Percentiles rank a stretch among this genome's conserved stretches.
phyloP scores from a whole-genome alignment of 306 rosid genomes.

The Acacia acuminata region DNA sequence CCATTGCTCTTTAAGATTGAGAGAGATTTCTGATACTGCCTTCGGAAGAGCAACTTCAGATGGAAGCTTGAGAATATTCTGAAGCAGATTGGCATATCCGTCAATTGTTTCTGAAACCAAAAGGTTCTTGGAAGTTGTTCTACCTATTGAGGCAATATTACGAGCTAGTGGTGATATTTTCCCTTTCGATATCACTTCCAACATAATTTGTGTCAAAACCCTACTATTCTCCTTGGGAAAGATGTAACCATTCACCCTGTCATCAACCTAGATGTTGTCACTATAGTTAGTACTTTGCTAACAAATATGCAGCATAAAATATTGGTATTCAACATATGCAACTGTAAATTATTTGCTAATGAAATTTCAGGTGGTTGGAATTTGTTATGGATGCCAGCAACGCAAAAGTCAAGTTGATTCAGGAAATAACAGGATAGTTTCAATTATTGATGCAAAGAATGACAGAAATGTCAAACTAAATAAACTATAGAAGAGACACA shows the following conservation, averaged over 20 bases:
- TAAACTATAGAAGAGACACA: constrained; percentile 42
- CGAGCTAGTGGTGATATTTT: constrained; percentile 70
- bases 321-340: not conserved
- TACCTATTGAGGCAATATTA: constrained; percentile 75
- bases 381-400: constrained; percentile 1
- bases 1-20: constrained; percentile 72
- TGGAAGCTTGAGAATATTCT: constrained; percentile 71
- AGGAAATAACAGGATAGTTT: constrained; percentile 10
- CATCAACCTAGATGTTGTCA: constrained; percentile 66
- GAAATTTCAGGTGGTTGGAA: not conserved
- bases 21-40: constrained; percentile 63
- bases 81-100: constrained; percentile 74
- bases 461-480: constrained; percentile 7
- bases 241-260: constrained; percentile 88
- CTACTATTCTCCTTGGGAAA: constrained; percentile 68
- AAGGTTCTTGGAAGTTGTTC: constrained; percentile 65
- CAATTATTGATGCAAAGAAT: constrained; percentile 22
- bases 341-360: not conserved
- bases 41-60: constrained; percentile 77
- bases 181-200: constrained; percentile 67
- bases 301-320: constrained; percentile 11
- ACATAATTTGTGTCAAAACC: constrained; percentile 58
- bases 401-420: constrained; percentile 11
- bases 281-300: constrained; percentile 43
- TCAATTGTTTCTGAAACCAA: constrained; percentile 73